phyloP scores from a whole-genome alignment of 176 grass and related monocot species.

The Zizania latifolia region DNA sequence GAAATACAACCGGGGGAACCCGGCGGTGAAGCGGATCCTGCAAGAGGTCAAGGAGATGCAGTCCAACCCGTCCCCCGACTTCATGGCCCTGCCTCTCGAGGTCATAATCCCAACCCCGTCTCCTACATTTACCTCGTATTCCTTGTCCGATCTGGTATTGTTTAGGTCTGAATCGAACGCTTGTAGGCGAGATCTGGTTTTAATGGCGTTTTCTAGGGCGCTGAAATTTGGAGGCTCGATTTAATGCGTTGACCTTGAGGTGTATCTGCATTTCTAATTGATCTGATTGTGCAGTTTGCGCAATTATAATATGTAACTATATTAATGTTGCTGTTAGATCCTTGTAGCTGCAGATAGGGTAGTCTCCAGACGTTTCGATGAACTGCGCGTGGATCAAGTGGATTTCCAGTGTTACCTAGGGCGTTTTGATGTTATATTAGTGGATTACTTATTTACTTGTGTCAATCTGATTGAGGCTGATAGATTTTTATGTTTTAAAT shows the following conservation, averaged over 20 bases:
- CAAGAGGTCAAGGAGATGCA: conserved; percentile 99
- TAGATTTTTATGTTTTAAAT: background rate
- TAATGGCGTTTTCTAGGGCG: background rate
- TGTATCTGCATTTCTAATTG: too few species aligned
- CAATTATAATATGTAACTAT: background rate
- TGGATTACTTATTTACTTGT: background rate
- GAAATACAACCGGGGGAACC: conserved; percentile 89
- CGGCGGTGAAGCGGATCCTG: conserved; percentile 99
- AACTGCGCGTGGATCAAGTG: background rate
- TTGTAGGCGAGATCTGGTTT: background rate
- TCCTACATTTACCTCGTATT: background rate
- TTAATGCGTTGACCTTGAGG: background rate
- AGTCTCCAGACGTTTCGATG: background rate
- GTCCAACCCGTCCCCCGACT: conserved; percentile 90
- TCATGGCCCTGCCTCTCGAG: conserved; percentile 92
- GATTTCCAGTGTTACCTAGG: background rate
- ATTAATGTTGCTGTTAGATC: background rate
- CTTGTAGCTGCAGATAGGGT: background rate
- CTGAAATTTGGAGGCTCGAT: background rate
- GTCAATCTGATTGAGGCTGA: background rate
- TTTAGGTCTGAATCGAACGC: background rate
- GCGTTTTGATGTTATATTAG: background rate
- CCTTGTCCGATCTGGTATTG: conserved; percentile 5
- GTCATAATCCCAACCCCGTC: conserved; percentile 27
- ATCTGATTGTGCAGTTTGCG: background rate